Conservation (phyloP, 2,329 filamentous ascomycete species). For the Colletotrichum tanaceti region DNA sequence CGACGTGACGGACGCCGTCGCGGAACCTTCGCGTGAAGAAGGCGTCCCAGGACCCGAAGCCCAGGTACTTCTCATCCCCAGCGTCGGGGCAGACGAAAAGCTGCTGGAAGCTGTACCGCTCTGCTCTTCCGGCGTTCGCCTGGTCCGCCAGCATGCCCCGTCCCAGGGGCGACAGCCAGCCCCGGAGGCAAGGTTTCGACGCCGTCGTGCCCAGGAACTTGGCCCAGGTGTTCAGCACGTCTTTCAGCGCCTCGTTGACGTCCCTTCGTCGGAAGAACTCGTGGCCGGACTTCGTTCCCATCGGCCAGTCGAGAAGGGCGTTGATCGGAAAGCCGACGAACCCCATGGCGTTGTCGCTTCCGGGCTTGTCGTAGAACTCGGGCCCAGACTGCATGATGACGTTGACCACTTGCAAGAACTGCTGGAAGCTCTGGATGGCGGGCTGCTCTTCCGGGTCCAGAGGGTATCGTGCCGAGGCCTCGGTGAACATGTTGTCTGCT, state of each 20-base stretch:
- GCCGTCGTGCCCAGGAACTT: slow-evolving; percentile 41
- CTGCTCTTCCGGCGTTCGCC: slow-evolving; percentile 59
- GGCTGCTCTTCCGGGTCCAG: slow-evolving; percentile 13
- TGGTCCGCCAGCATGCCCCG: slow-evolving; percentile 40
- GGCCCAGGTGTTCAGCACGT: slow-evolving; percentile 61
- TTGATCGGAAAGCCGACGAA: slow-evolving; percentile 68
- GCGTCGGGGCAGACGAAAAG: slow-evolving; percentile 70
- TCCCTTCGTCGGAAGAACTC: slow-evolving; percentile 64
- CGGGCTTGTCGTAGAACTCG: background rate
- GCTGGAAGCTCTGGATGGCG: slow-evolving; percentile 17
- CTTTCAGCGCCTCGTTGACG: slow-evolving; percentile 64
- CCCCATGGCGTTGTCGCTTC: slow-evolving; percentile 44
- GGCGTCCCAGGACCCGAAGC: slow-evolving; percentile 75
- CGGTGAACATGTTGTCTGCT: slow-evolving; percentile 25
- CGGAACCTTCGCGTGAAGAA: slow-evolving; percentile 74
- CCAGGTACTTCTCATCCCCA: slow-evolving; percentile 59
- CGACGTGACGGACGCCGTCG: slow-evolving; percentile 67
- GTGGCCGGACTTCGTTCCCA: slow-evolving; percentile 65
- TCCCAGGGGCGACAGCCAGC: slow-evolving; percentile 43
- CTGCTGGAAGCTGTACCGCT: slow-evolving; percentile 65
- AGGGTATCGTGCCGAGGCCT: slow-evolving; percentile 5
- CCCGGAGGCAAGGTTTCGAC: slow-evolving; percentile 41
- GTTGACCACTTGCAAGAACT: slow-evolving; percentile 12
- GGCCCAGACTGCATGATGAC: slow-evolving; percentile 13
- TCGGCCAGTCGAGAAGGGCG: slow-evolving; percentile 69